These are phyloP conservation scores for Verticillium nubilum DNA, from an alignment of 2,329 filamentous ascomycete species.

Conservation along the genomic window DNA sequence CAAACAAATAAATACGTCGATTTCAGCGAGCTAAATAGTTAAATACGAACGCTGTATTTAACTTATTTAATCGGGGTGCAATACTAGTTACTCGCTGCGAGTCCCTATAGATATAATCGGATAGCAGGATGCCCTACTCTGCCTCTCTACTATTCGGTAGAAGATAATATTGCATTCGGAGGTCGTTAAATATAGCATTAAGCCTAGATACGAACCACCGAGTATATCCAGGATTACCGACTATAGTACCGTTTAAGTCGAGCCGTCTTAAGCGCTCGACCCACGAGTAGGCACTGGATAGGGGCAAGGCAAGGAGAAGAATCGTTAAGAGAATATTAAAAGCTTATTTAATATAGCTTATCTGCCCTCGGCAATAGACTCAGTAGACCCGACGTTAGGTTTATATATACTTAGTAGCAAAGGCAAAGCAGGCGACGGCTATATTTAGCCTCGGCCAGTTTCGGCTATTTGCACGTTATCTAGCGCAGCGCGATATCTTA, in stretches of 20 bases:
- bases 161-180: no score
- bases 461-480: background rate
- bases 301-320: background rate
- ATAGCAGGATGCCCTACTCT: no score
- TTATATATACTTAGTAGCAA: background rate
- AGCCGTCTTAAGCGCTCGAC: background rate
- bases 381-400: background rate
- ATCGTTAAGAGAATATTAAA: background rate
- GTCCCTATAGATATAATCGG: no score
- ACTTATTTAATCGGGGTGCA: no score
- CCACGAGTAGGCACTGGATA: background rate
- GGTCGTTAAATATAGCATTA: no score
- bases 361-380: background rate
- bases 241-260: background rate
- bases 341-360: background rate
- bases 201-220: background rate
- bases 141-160: no score
- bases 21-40: no score
- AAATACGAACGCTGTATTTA: no score
- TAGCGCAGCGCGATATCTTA: background rate
- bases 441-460: background rate
- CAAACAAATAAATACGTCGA: no score
- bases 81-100: no score
- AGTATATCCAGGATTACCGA: background rate
- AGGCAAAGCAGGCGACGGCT: background rate